Base-by-base conservation (phyloP, 2,329 filamentous ascomycete genomes). In the Aspergillus tamarii region DNA sequence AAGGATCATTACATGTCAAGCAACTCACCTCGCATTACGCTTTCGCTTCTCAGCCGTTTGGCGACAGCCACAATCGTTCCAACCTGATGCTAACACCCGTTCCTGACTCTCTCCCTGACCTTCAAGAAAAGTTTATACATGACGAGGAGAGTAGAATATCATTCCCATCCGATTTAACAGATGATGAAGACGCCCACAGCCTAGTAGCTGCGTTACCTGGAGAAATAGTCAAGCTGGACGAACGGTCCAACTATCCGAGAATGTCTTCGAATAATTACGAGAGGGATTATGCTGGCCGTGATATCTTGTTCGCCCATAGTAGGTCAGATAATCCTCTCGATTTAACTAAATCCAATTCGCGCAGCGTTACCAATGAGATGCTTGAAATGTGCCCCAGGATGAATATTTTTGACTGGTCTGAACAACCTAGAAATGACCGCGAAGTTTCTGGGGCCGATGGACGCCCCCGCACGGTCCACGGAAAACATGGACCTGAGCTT, bases 321-420 rank as follows among this genome's bases (percentile, higher is more conserved):
- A 46, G 48, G 32, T 39, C 54, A 45, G 52, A 61, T 14, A 54
- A 48, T 28, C 34, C 59, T 50, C 53, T 58, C 12, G 48, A 57
- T 14, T 54, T 64, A 54, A 43, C 53, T 12, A 62, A 61, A 14
- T 61, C 67, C 26, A 68, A 70, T 28, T 65, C 59, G 5, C 64
- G 30, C 48, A 66, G 60, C 12, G 34, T 66, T 6, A 48, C 43
- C 14, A 60, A 45, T 23, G 66, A 72, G 67, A 71, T 57, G 75
- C 77, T 41, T 67, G 77, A 70, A 64, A 72, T 66, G 78, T 84
- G 78, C 63, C 78, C 77, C 53, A 84, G 81, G 70, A 83, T 83
- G 72, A 88, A 81, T 71, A 83, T 89, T 16, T 89, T 89, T 72
- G 87, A 89, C 72, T 89, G 86, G 85, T 88, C 87, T 34, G 88